Evolutionary conservation across 2,329 filamentous ascomycete genomes (phyloP), one percentile per base, ranked within the genome.

Genomic region (Trichoderma breve): DNA sequence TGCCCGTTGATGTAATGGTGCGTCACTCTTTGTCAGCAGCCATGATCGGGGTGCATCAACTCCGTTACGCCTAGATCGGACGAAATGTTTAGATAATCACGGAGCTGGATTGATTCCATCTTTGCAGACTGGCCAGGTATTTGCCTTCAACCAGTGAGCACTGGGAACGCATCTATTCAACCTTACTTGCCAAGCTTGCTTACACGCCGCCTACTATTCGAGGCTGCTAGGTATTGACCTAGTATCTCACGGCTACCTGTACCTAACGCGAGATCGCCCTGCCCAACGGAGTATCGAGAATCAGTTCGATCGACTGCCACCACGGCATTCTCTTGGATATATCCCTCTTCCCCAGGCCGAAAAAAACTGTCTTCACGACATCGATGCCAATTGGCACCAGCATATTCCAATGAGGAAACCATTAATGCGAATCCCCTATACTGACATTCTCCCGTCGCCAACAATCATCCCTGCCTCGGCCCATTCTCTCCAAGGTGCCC

Each of bases 351-450:
- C 4, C 14, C 18, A 51, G 18, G 32, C 62, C n/a, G 28, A 14
- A 39, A 39, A 63, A 43, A 14, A 18, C 24, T 14, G 18, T 47
- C 43, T 47, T 30, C 30, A 26, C 65, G 55, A 18, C 47, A 21
- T 7, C 3, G 9, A 30, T 30, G 47, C 28, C 69, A 26, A n/a
- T 34, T 36, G 51, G 34, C 36, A 71, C 60, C 30, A 62, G 60
- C 43, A 67, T 39, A 58, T 71, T 72, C 75, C 78, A 75, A 91
- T 92, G 90, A 87, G 87, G 81, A 92, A 89, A 81, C 88, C 91
- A 77, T 88, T 94, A 72, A 91, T 97, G 84, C 91, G 94, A 76
- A 97, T 98, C 77, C 95, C 95, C 72, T 98, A 95, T 80, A 97
- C 94, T 78, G 90, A 93, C 75, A 91, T 93, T 55, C 87, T 98